Base-by-base conservation (phyloP, 148 eudicot species). In the Arbutus unedo region DNA sequence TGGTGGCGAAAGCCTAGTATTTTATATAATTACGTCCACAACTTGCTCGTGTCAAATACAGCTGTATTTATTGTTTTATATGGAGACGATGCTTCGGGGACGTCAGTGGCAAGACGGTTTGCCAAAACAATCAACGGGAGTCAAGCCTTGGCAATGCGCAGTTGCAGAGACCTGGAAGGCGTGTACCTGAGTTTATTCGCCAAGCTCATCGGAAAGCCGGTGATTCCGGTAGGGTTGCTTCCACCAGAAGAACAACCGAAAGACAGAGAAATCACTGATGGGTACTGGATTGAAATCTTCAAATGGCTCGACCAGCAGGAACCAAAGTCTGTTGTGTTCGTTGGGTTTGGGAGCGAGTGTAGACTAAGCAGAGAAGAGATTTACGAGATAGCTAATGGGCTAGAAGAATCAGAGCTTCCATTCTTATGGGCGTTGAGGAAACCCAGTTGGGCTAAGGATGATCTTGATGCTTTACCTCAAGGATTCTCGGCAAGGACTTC, bases 311-410 rank as follows among this genome's bases (percentile, higher is more conserved):
- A 85, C 70, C 57, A 64, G 8, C 85, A 82, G 59, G 41, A 25
- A 11, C 75, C 79, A 1, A 79, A 41, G 51, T 82, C 83, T 6
- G 64, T 82, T 19, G 60, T 85, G 48, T 82, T 85, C 13, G 85
- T 82, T 13, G 87, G 87, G 51, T 85, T 85, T 74, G 87, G 87
- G 3, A 79, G 77, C 10, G 87, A 81, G 77, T 74, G 71, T 54
- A 53, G 53, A 79, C 68, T 66, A 4, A 82, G 47, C 8, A 82
- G 25, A 79, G 85, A 82, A 23, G 43, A 82, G 4, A 45, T 85
- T 14, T 14, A 62, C 43, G 85, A 85, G 77, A 82, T 82, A 50
- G 80, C 83, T 13, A 19, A 72, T 18, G 83, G 85, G 25, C 72
- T 82, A 2, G 81, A 85, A 41, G 19, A 45, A 19, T 79, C 87